Conservation (phyloP, 768 basidiomycete genomes). For the Mycena rebaudengoi region DNA sequence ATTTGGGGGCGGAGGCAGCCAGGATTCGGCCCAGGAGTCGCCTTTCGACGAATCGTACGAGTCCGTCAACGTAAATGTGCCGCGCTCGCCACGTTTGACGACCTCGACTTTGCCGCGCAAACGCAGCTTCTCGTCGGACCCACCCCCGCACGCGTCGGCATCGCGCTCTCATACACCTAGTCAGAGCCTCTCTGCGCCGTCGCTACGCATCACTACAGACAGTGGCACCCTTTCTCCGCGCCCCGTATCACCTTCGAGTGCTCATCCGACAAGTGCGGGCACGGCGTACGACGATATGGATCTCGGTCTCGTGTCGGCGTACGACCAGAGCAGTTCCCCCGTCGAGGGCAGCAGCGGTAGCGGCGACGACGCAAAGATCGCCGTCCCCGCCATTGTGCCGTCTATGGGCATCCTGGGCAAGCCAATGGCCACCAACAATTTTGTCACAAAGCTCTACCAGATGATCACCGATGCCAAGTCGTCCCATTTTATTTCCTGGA, state of each 20-base stretch:
- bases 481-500: constrained; percentile 84
- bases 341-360: constrained; percentile 60
- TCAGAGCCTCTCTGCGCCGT: constrained; percentile 27
- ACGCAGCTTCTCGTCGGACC: constrained; percentile 66
- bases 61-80: constrained; percentile 38
- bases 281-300: constrained; percentile 77
- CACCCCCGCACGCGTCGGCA: constrained; percentile 29
- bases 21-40: constrained; percentile 30
- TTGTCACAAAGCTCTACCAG: constrained; percentile 89
- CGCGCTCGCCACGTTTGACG: constrained; percentile 57
- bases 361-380: constrained; percentile 30
- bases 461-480: constrained; percentile 90
- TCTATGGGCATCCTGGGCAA: constrained; percentile 71
- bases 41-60: constrained; percentile 41
- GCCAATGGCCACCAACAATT: constrained; percentile 79
- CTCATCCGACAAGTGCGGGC: constrained; percentile 36
- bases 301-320: constrained; percentile 48
- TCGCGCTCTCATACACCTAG: constrained; percentile 29
- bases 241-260: constrained; percentile 21
- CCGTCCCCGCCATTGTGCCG: constrained; percentile 32
- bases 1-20: constrained; percentile 38
- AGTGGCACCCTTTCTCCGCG: constrained; percentile 46
- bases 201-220: constrained; percentile 41
- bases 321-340: constrained; percentile 42
- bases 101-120: constrained; percentile 70